Percentiles rank a stretch among this genome's conserved stretches.
Conservation (phyloP, 2,329 filamentous ascomycete genomes). For the Aspergillus luchuensis region DNA sequence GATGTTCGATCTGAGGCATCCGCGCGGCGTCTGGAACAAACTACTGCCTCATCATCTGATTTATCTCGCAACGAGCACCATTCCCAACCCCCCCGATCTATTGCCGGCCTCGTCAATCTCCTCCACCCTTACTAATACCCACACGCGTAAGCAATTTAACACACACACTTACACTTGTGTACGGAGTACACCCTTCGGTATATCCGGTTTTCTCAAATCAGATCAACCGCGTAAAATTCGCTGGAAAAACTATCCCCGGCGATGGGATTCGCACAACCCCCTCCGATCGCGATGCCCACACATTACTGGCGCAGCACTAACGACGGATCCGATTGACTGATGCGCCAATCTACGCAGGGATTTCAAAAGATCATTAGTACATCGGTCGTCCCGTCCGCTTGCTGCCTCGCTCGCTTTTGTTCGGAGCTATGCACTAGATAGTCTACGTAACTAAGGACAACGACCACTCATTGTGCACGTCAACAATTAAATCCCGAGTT, state of each 20-base stretch:
- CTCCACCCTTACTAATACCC: no score
- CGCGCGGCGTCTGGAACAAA: not conserved
- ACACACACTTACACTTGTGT: not conserved
- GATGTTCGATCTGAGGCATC: slow-evolving; percentile 2
- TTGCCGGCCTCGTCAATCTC: no score
- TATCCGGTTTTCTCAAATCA: not conserved
- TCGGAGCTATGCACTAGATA: not conserved
- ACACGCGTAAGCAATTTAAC: no score
- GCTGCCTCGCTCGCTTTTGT: not conserved
- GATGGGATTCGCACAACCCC: not conserved
- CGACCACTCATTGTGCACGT: no score
- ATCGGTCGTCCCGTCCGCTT: not conserved
- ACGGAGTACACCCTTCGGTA: not conserved
- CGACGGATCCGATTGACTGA: not conserved
- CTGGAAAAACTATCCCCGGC: not conserved
- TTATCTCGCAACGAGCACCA: not conserved
- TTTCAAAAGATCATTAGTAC: not conserved
- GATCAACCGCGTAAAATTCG: not conserved
- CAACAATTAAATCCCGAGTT: no score
- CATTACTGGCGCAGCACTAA: not conserved
- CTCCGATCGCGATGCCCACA: not conserved
- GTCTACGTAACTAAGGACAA: no score
- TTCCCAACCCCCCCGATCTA: not conserved
- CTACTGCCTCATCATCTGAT: not conserved
- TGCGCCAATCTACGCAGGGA: slow-evolving; percentile 6